Conservation (phyloP, 805 yeast genomes). For the Candida parachauliodes region DNA sequence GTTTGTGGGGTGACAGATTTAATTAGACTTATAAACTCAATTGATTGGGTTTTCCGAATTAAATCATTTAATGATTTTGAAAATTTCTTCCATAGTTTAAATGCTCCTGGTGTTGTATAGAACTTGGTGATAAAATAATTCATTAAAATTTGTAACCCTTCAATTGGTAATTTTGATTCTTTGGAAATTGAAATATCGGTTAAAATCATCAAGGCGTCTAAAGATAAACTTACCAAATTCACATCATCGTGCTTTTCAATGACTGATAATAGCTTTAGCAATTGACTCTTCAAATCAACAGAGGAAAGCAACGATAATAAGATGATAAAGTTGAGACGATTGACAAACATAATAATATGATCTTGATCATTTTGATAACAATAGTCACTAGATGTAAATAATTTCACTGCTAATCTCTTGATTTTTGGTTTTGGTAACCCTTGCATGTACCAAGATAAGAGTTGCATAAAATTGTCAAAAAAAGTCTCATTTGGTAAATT, state of each 20-base stretch:
- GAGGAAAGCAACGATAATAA: conserved; percentile 32
- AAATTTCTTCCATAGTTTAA: conserved; percentile 15
- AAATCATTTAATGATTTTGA: neutral
- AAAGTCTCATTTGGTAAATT: conserved; percentile 27
- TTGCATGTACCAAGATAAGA: conserved; percentile 32
- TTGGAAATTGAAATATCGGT: conserved; percentile 15
- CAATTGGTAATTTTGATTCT: conserved; percentile 16
- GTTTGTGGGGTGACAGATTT: neutral
- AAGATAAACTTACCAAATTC: conserved; percentile 19
- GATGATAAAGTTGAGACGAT: conserved; percentile 34
- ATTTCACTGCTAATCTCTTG: conserved; percentile 30
- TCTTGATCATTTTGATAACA: conserved; percentile 23
- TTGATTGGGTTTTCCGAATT: too few species aligned
- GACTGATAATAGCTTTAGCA: conserved; percentile 22
- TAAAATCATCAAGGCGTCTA: conserved; percentile 18
- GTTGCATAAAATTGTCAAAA: conserved; percentile 34
- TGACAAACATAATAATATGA: conserved; percentile 30
- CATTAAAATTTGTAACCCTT: conserved; percentile 16
- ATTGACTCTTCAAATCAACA: conserved; percentile 28
- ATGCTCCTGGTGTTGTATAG: conserved; percentile 15
- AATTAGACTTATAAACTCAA: conserved; percentile 2
- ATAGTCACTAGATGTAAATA: conserved; percentile 36
- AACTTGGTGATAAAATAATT: conserved; percentile 11
- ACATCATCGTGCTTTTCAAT: conserved; percentile 21
- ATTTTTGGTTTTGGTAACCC: conserved; percentile 19